Conservation (phyloP, 148 eudicot genomes). For the Silene latifolia region DNA sequence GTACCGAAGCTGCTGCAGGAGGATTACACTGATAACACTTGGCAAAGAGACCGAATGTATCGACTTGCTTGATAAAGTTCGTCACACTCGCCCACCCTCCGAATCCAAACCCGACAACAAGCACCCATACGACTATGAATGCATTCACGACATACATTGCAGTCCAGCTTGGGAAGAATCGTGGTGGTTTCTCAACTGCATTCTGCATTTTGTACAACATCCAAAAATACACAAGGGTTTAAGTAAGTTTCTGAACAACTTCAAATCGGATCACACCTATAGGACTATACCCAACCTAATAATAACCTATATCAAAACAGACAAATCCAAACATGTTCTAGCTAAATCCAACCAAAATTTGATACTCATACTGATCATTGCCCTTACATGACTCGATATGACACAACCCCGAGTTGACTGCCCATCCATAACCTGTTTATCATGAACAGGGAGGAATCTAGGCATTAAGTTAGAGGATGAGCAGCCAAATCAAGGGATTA, state of each 20-base stretch:
- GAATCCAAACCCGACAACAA: slow-evolving; percentile 55
- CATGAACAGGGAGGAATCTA: background rate
- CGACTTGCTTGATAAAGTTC: slow-evolving; percentile 52
- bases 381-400: no score
- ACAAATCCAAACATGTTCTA: no score
- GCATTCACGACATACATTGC: slow-evolving; percentile 43
- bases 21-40: slow-evolving; percentile 59
- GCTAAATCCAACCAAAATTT: no score
- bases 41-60: slow-evolving; percentile 58
- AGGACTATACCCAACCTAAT: no score
- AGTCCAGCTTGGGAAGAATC: slow-evolving; percentile 50
- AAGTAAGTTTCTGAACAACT: background rate
- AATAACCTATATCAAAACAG: no score
- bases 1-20: slow-evolving; percentile 15
- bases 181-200: slow-evolving; percentile 64
- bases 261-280: background rate
- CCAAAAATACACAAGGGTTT: background rate
- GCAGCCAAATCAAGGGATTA: background rate
- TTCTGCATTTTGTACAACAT: slow-evolving; percentile 35
- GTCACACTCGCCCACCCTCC: slow-evolving; percentile 69
- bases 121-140: slow-evolving; percentile 55
- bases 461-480: background rate
- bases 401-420: no score
- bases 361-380: no score
- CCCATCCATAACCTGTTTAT: no score